Evolutionary conservation across 225 moss, liverwort and hornwort genomes (phyloP).

Genomic region (Neckera pumila): DNA sequence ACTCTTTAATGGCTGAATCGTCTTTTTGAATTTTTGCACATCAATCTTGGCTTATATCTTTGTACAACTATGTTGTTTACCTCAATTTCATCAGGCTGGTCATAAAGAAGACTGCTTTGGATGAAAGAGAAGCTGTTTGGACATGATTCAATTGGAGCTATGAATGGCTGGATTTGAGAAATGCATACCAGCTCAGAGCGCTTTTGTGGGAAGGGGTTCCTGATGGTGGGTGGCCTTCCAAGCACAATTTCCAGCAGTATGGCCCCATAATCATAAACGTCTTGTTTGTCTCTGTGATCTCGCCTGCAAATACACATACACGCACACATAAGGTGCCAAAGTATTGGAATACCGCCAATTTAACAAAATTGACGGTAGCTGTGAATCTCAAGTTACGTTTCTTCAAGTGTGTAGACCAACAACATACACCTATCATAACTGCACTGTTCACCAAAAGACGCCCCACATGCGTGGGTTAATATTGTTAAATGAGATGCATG

Average conservation of each 20-base stretch:
- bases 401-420: background rate
- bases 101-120: background rate
- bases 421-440: background rate
- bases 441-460: background rate
- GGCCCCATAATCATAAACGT: constrained; percentile 84
- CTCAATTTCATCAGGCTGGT: background rate
- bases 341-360: background rate
- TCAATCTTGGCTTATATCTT: background rate
- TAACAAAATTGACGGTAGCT: background rate
- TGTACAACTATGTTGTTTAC: background rate
- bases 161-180: background rate
- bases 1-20: background rate
- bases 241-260: constrained; percentile 87
- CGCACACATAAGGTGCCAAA: background rate
- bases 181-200: constrained; percentile 42
- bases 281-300: constrained; percentile 80
- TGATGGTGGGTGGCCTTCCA: constrained; percentile 80
- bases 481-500: background rate
- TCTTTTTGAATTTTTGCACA: background rate
- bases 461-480: background rate
- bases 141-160: background rate
- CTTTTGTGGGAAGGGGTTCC: constrained; percentile 57
- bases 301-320: constrained; percentile 25
- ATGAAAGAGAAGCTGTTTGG: background rate
- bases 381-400: background rate